Base-by-base conservation (phyloP, 2,329 filamentous ascomycete genomes). In the Cytospora piceicola region DNA sequence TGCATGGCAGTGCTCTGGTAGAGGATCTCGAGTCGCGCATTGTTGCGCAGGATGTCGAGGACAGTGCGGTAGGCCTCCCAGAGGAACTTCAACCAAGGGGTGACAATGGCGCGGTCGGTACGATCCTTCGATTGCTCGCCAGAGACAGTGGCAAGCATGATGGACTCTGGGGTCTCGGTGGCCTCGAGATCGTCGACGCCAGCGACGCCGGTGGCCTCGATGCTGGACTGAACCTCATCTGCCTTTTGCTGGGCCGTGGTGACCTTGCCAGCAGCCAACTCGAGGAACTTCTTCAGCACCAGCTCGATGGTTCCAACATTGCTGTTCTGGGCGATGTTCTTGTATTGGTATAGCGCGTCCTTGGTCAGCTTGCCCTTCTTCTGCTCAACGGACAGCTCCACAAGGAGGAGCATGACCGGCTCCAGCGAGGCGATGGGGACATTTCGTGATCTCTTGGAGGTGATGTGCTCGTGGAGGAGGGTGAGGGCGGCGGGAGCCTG, bases 1-100 rank as follows among this genome's bases (percentile, higher is more conserved):
- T 98, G 95, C 79, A 94, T 93, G 72, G 95, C 95, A 63, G 95
- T 99, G 79, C 90, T 93, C 87, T 99, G 95, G 81, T 99, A 99
- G 83, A 98, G 94, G 66, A 96, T 88, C 83, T 99, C 95, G 65
- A 99, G 88, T 67, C 95, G 90, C 65, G 95, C 94, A 83, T 99
- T 99, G 86, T 99, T 99, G 83, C 96, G 94, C 75, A 99, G 89
- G 75, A 99, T 99, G 75, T 99, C 95, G 75, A 99, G 87, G 51
- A 99, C 95, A 46, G 95, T 99, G 69, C 95, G 91, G 83, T 99
- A 99, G 20, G 95, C 97, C 84, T 99, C 95, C 95, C 95, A 99
- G 69, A 99, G 85, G 77, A 99, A 99, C 83, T 99, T 99, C 75
- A 99, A 88, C 95, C 95, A 99, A 67, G 95, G 95, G 32, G 95